Evolutionary conservation across 2,329 filamentous ascomycete genomes (phyloP).

Genomic region (Hypoxylon sp.): DNA sequence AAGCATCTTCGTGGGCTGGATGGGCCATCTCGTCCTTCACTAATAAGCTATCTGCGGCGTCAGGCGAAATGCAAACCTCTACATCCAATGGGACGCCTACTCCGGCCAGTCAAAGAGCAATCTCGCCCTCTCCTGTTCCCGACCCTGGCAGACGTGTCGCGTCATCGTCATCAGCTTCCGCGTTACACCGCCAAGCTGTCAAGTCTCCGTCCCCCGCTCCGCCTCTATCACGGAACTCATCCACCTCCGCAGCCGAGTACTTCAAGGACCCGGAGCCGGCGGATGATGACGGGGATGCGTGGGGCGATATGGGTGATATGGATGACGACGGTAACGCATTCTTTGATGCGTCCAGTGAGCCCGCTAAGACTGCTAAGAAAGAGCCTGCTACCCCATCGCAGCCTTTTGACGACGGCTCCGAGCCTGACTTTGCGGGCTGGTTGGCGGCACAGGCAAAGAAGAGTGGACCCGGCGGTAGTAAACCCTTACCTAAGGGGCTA

Average conservation of each 20-base stretch:
- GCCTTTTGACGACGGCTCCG: constrained; percentile 84
- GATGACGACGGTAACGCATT: constrained; percentile 65
- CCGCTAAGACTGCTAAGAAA: constrained; percentile 51
- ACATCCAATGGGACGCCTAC: constrained; percentile 58
- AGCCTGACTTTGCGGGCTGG: constrained; percentile 98
- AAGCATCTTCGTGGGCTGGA: constrained; percentile 82
- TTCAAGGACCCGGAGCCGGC: constrained; percentile 63
- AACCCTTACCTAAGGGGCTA: constrained; percentile 86
- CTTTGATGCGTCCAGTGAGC: constrained; percentile 55
- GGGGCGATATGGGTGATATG: constrained; percentile 77
- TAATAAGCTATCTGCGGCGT: constrained; percentile 88
- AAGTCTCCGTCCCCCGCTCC: constrained; percentile 64
- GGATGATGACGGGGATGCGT: constrained; percentile 76
- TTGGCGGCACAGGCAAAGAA: constrained; percentile 88
- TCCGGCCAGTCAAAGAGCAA: constrained; percentile 26
- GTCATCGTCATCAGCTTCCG: constrained; percentile 67
- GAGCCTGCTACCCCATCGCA: constrained; percentile 56
- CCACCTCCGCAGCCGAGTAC: constrained; percentile 60
- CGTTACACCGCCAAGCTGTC: constrained; percentile 72
- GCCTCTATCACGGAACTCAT: constrained; percentile 63
- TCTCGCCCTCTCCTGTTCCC: constrained; percentile 58
- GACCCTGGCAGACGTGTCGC: constrained; percentile 55
- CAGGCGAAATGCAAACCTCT: constrained; percentile 83
- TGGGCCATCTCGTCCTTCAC: constrained; percentile 99
- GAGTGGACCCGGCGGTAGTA: constrained; percentile 60